Base-by-base conservation (phyloP, 2,329 filamentous ascomycete genomes). In the Didymella lethalis region DNA sequence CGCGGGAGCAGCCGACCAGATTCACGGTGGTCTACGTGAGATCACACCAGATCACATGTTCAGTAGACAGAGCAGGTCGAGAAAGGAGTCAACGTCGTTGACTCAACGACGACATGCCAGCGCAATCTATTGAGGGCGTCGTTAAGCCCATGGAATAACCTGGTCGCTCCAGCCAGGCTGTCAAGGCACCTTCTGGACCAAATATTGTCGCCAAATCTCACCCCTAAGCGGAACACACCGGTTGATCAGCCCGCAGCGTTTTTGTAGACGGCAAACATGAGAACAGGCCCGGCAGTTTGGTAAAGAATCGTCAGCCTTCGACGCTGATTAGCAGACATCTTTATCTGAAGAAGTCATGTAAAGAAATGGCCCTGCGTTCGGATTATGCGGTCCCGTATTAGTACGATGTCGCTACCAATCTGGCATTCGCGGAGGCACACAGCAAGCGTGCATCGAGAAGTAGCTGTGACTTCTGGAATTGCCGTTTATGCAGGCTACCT, bases 1-100 rank as follows among this genome's bases (percentile, higher is more conserved):
- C 49, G 65, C 70, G 70, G 70, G 69, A 71, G 69, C 64, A 71
- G 63, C 69, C 70, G 69, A 64, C 41, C 29, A 64, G 57, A 64
- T 64, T 54, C 59, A 28, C 40, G 41, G 25, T 46, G 14, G 18
- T 18, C 26, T 55, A 51, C 48, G 7, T 36, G 25, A 25, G 43
- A 32, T 26, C 47, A 51, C 18, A 28, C 6, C 32, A 38, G n/a
- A 32, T 50, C 28, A 47, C 46, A 47, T 47, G 50, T 40, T 47
- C n/a, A 20, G 12, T 10, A 12, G 40, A 32, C 25, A n/a, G 7
- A 38, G 20, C 7, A 20, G 11, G 11, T 18, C 7, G 16, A 34
- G 38, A 26, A 25, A 20, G 32, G 34, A 2, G 23, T 23, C 23
- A 23, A 23, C 23, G 23, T 23, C 2, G 23, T 23, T 23, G 32